phyloP scores from a whole-genome alignment of 805 yeast genomes.

The Deakozyma indianensis region DNA sequence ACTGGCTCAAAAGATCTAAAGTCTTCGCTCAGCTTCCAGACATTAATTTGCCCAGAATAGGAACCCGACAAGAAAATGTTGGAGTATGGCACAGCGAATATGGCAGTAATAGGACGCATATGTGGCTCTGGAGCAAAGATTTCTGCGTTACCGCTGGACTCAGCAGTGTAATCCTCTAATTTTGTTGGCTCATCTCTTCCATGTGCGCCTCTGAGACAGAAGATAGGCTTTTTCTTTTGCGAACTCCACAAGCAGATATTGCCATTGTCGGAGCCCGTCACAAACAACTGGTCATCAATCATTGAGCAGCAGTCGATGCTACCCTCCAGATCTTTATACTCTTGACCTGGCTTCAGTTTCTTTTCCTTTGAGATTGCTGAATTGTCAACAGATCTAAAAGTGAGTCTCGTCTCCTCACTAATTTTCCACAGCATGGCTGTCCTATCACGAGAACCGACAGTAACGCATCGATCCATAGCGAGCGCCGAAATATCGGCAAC shows the following conservation, averaged over 20 bases:
- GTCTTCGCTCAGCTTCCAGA: conserved; percentile 64
- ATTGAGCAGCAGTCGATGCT: conserved; percentile 79
- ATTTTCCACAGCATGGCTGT: conserved; percentile 96
- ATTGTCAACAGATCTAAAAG: conserved; percentile 81
- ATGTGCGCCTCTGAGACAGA: conserved; percentile 56
- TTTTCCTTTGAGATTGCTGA: conserved; percentile 19
- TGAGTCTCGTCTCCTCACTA: conserved; percentile 84
- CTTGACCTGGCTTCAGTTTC: conserved; percentile 11
- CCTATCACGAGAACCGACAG: conserved; percentile 90
- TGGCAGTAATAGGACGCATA: conserved; percentile 77
- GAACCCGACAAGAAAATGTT: conserved; percentile 83
- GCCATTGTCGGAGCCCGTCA: conserved; percentile 94
- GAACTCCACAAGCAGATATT: conserved; percentile 80
- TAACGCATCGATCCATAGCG: conserved; percentile 80
- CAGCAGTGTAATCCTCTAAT: conserved; percentile 40
- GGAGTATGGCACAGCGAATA: conserved; percentile 71
- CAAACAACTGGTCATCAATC: conserved; percentile 85
- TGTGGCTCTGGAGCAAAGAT: conserved; percentile 44
- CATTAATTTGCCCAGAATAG: conserved; percentile 59
- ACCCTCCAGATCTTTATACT: conserved; percentile 40
- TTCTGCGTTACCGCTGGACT: conserved; percentile 15
- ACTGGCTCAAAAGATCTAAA: conserved; percentile 40
- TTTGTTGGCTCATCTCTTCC: conserved; percentile 43
- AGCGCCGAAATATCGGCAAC: conserved; percentile 73
- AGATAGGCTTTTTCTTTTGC: conserved; percentile 78